These are phyloP conservation scores for Fusarium acutatum DNA, from an alignment of 2,329 filamentous ascomycete species.

Conservation along the genomic window DNA sequence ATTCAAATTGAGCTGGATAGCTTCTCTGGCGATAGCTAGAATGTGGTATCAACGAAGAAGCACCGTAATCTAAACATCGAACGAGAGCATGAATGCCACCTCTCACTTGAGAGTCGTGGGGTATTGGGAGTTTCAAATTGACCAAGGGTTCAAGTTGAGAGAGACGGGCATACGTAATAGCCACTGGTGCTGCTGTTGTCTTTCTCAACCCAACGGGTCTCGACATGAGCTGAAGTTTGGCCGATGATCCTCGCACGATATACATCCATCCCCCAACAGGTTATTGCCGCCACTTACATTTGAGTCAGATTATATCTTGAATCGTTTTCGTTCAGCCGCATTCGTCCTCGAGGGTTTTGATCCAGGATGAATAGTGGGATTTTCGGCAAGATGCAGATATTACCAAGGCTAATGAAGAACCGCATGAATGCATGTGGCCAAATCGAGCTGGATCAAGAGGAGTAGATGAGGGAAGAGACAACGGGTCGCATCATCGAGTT, in stretches of 20 bases:
- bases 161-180: neutral
- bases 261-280: neutral
- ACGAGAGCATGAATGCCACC: neutral
- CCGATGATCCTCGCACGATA: neutral
- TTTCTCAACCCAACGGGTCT: neutral
- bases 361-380: neutral
- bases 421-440: constrained; percentile 22
- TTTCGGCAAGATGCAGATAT: constrained; percentile 29
- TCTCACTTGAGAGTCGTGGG: neutral
- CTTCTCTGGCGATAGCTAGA: neutral
- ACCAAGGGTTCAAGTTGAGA: neutral
- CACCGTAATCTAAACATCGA: neutral
- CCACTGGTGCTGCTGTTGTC: neutral
- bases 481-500: neutral
- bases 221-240: neutral
- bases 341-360: neutral
- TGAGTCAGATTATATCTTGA: neutral
- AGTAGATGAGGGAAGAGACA: constrained; percentile 27
- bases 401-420: constrained; percentile 9
- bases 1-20: neutral
- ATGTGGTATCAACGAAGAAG: neutral
- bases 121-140: neutral
- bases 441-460: neutral
- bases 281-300: neutral
- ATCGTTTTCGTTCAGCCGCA: neutral